These are phyloP conservation scores for Colletotrichum sp. DNA, from an alignment of 2,329 filamentous ascomycete genomes.

Conservation along the genomic window DNA sequence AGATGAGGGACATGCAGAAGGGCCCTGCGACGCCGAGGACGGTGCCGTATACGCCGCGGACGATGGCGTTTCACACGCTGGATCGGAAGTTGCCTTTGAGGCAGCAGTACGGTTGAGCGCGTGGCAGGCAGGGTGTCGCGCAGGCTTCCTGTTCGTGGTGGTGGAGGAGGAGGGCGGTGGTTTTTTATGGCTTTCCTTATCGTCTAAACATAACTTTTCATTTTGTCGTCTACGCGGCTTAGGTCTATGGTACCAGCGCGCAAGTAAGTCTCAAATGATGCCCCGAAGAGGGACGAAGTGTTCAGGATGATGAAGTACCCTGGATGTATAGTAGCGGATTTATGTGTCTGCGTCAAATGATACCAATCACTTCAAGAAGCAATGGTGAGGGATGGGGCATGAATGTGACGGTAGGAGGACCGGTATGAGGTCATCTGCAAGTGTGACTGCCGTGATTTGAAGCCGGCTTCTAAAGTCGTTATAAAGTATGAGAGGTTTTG, in stretches of 20 bases:
- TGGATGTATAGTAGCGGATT: not conserved
- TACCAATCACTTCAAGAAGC: not conserved
- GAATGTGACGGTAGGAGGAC: too few species aligned
- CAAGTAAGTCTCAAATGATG: not conserved
- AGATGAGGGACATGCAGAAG: constrained; percentile 61
- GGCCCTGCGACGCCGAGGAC: constrained; percentile 37
- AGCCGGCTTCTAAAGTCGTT: not conserved
- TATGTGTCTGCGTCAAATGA: not conserved
- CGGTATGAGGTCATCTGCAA: too few species aligned
- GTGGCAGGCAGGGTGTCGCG: not conserved
- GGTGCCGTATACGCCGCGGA: constrained; percentile 67
- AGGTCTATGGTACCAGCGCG: not conserved
- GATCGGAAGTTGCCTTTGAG: constrained; percentile 62
- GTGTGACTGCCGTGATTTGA: too few species aligned
- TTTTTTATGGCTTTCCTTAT: not conserved
- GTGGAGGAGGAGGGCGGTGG: not conserved
- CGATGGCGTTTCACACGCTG: constrained; percentile 69
- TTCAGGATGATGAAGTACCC: not conserved
- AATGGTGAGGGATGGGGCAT: too few species aligned
- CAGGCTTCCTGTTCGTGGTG: not conserved
- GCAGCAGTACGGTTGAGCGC: constrained; percentile 27
- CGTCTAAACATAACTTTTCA: not conserved
- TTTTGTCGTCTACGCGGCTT: not conserved
- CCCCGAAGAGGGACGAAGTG: not conserved
- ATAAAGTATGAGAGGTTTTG: not conserved